Evolutionary conservation across 2,329 filamentous ascomycete genomes (phyloP).

Genomic region (Alternaria sp.): DNA sequence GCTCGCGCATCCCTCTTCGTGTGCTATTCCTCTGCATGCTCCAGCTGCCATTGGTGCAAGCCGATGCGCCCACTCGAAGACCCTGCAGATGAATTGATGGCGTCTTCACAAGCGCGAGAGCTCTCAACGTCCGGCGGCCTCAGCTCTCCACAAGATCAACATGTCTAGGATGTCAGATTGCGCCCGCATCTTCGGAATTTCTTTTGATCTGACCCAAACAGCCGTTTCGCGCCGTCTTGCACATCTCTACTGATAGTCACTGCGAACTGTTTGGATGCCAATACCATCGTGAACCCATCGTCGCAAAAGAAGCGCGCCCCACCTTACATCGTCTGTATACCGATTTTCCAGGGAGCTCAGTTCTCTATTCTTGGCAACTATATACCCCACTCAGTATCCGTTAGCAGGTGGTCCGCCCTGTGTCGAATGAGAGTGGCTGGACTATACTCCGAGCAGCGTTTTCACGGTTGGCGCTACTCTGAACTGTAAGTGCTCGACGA

Average conservation of each 20-base stretch:
- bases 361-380: background rate
- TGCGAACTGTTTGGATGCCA: background rate
- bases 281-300: background rate
- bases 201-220: background rate
- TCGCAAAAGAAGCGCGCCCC: background rate
- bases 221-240: background rate
- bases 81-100: constrained; percentile 7
- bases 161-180: background rate
- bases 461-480: background rate
- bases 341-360: background rate
- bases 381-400: background rate
- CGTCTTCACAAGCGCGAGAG: constrained; percentile 1
- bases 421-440: background rate
- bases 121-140: background rate
- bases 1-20: background rate
- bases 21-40: background rate
- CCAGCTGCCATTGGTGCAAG: background rate
- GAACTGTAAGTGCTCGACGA: background rate
- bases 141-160: background rate
- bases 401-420: background rate
- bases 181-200: background rate
- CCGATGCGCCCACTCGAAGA: background rate
- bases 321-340: background rate
- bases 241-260: background rate
- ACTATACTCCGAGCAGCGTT: background rate